Evolutionary conservation across 2,329 filamentous ascomycete species (phyloP).

Genomic region (Zymoseptoria tritici): DNA sequence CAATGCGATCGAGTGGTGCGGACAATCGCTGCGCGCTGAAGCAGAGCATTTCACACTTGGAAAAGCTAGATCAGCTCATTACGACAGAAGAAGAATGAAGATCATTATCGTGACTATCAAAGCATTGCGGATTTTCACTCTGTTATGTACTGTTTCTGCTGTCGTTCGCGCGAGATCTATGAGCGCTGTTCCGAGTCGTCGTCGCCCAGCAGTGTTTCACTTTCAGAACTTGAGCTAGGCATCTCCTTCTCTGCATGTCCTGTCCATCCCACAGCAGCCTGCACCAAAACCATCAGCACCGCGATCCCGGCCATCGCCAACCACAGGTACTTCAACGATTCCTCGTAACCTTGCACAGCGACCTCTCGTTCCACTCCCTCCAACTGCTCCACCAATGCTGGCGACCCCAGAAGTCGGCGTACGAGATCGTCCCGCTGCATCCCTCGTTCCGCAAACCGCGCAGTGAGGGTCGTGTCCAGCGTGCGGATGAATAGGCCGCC

Average conservation of each 20-base stretch:
- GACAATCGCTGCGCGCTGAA: not conserved
- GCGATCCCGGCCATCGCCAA: slow-evolving; percentile 45
- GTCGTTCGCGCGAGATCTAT: not conserved
- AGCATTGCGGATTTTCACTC: not conserved
- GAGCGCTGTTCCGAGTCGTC: not conserved
- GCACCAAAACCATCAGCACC: slow-evolving; percentile 43
- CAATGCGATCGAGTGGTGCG: not conserved
- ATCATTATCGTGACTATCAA: not conserved
- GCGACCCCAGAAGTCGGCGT: slow-evolving; percentile 51
- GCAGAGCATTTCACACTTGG: not conserved
- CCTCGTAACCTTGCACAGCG: slow-evolving; percentile 48
- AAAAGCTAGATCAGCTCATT: not conserved
- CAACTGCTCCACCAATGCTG: slow-evolving; percentile 46
- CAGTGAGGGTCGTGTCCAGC: slow-evolving; percentile 48
- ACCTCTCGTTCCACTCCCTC: slow-evolving; percentile 44
- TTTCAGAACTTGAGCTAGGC: not conserved
- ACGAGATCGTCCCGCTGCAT: slow-evolving; percentile 41
- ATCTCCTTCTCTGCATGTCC: slow-evolving; percentile 9
- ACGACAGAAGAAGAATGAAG: not conserved
- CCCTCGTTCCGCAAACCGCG: slow-evolving; percentile 47
- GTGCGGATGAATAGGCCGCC: slow-evolving; percentile 66
- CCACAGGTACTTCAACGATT: slow-evolving; percentile 48
- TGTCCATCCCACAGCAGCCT: slow-evolving; percentile 53
- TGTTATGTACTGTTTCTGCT: not conserved
- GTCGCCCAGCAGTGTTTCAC: not conserved